These are phyloP conservation scores for Alternaria sp. DNA, from an alignment of 2,329 filamentous ascomycete species.

Conservation along the genomic window DNA sequence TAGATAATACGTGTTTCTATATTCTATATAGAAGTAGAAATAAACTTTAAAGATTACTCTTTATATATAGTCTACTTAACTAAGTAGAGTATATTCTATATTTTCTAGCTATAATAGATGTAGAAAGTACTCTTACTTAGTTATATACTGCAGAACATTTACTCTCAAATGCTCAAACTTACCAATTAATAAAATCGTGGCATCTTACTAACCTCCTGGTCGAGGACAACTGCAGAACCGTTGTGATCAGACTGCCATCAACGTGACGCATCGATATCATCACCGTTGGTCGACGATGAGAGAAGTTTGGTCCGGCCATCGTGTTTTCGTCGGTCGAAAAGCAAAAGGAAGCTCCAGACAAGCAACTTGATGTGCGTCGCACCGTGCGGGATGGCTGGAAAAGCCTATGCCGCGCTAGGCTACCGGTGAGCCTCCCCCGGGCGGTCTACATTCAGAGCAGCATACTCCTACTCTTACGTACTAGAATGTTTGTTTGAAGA, in stretches of 20 bases:
- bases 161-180: no score
- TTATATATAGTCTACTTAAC: no score
- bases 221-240: rapidly evolving
- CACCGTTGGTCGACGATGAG: not conserved
- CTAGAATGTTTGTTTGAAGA: not conserved
- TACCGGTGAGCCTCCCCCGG: not conserved
- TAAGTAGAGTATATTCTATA: no score
- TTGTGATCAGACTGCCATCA: no score
- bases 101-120: no score
- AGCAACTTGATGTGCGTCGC: not conserved
- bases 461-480: not conserved
- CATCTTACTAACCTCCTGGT: rapidly evolving
- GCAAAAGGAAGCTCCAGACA: not conserved
- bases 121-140: no score
- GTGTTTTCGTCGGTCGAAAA: not conserved
- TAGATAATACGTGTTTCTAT: no score
- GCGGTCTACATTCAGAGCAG: not conserved
- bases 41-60: no score
- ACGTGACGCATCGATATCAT: no score
- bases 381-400: not conserved
- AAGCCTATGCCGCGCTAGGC: not conserved
- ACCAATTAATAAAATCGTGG: rapidly evolving
- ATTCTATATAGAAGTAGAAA: no score
- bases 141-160: no score
- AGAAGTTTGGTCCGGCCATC: no score